Percentiles rank a stretch among this genome's conserved stretches.
Conservation (phyloP, 164 flowering plant species). For the Amborella trichopoda region DNA sequence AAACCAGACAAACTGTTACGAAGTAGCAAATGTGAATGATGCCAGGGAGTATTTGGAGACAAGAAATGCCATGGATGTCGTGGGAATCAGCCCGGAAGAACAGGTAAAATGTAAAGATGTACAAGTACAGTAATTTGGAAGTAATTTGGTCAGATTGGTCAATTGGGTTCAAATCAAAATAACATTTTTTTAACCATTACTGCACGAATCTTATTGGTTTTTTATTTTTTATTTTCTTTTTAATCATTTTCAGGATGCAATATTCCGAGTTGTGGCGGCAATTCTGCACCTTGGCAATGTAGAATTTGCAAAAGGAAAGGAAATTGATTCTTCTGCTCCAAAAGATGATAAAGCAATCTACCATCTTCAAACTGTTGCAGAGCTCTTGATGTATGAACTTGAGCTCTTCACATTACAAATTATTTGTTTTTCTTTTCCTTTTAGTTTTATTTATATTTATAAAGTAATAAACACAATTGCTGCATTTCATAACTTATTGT, state of each 20-base stretch:
- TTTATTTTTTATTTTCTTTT: no score
- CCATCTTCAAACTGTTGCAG: conserved; percentile 73
- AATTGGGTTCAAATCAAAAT: no score
- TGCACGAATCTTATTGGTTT: no score
- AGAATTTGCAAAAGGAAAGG: conserved; percentile 57
- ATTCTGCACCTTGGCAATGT: conserved; percentile 82
- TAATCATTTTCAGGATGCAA: conserved; percentile 54
- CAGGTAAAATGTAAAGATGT: no score
- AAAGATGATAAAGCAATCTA: conserved; percentile 55
- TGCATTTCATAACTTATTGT: no score
- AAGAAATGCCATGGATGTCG: conserved; percentile 80
- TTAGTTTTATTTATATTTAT: no score
- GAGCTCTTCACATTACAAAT: neutral
- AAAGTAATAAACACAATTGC: no score
- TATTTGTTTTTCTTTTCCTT: neutral
- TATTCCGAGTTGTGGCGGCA: conserved; percentile 77
- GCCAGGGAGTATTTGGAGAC: conserved; percentile 58
- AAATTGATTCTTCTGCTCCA: conserved; percentile 55
- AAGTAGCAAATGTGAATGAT: conserved; percentile 60
- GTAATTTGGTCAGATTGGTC: no score
- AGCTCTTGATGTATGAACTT: conserved; percentile 51
- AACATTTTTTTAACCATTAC: no score
- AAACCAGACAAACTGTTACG: conserved; percentile 68
- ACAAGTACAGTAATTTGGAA: no score
- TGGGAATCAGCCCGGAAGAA: conserved; percentile 66